A percentile compares a stretch with the other conserved stretches of the same genome.
Evolutionary conservation across 2,329 filamentous ascomycete species (phyloP).

Genomic region (Myriosclerotinia scirpicola): DNA sequence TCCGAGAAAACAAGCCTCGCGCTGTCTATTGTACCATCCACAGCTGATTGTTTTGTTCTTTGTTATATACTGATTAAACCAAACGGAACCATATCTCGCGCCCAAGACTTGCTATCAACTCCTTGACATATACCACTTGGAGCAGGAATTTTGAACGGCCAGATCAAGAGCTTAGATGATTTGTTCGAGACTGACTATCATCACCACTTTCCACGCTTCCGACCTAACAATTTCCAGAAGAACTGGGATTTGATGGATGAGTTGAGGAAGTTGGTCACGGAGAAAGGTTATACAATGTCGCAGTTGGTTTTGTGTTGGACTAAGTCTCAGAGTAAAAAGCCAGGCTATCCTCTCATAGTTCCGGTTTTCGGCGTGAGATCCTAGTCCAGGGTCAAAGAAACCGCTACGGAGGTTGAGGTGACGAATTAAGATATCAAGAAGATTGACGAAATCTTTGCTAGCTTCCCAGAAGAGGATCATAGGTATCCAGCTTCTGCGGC

Average conservation of each 20-base stretch:
- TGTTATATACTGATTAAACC: neutral
- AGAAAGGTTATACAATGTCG: constrained; percentile 53
- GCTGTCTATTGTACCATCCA: neutral
- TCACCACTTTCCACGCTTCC: constrained; percentile 53
- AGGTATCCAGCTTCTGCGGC: constrained; percentile 9
- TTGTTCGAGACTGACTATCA: constrained; percentile 54
- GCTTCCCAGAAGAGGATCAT: constrained; percentile 3
- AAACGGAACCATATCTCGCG: neutral
- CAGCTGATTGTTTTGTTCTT: neutral
- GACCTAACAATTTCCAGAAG: constrained; percentile 58
- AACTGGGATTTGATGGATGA: constrained; percentile 62
- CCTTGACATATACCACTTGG: constrained; percentile 59
- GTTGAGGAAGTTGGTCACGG: constrained; percentile 55
- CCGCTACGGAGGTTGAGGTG: constrained; percentile 33
- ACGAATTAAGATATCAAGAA: constrained; percentile 36
- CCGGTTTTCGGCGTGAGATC: constrained; percentile 31
- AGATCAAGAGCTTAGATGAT: constrained; percentile 52
- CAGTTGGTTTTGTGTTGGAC: constrained; percentile 24
- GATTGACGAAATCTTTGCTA: constrained; percentile 32
- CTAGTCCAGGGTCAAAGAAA: constrained; percentile 37
- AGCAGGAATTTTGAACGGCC: constrained; percentile 55
- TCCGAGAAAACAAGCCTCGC: no score
- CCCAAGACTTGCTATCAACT: constrained; percentile 9
- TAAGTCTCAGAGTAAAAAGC: constrained; percentile 3
- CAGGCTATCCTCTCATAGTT: constrained; percentile 23